phyloP scores from a whole-genome alignment of 2,329 filamentous ascomycete genomes.

The Simplicillium aogashimaense region DNA sequence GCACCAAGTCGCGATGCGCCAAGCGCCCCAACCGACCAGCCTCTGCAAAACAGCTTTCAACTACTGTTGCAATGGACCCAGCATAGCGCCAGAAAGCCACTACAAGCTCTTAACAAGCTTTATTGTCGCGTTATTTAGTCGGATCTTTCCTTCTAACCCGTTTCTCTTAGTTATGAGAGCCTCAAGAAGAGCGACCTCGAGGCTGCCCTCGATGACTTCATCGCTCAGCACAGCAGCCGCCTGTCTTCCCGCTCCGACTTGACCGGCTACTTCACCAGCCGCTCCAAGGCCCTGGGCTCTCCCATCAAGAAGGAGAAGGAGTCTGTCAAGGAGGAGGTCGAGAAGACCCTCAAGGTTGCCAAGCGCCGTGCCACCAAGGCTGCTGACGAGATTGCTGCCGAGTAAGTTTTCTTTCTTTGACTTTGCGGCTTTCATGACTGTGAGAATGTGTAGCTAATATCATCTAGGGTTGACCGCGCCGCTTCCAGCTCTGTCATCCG shows the following conservation, averaged over 20 bases:
- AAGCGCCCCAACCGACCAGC: slow-evolving; percentile 2
- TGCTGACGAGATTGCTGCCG: slow-evolving; percentile 32
- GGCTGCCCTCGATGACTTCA: slow-evolving; percentile 59
- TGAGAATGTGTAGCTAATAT: not conserved
- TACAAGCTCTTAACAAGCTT: too few species aligned
- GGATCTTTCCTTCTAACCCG: slow-evolving; percentile 4
- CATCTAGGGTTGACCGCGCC: slow-evolving; percentile 8
- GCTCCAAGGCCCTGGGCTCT: slow-evolving; percentile 47
- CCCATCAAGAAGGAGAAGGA: slow-evolving; percentile 49
- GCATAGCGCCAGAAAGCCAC: too few species aligned
- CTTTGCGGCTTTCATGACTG: not conserved
- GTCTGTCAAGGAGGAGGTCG: slow-evolving; percentile 23
- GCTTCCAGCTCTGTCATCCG: slow-evolving; percentile 35
- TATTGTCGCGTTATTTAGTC: too few species aligned
- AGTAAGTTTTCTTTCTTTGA: slow-evolving; percentile 37
- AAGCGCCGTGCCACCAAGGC: slow-evolving; percentile 35
- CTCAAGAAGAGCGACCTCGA: slow-evolving; percentile 76
- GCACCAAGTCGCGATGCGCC: not conserved
- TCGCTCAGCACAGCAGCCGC: slow-evolving; percentile 56
- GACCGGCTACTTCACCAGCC: slow-evolving; percentile 65
- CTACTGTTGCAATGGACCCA: not conserved
- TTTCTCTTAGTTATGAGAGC: slow-evolving; percentile 47
- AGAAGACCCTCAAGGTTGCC: slow-evolving; percentile 31
- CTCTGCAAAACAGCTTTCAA: not conserved
- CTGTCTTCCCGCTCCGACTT: slow-evolving; percentile 56